Evolutionary conservation across 805 yeast species (phyloP).

Genomic region (Komagataella populi): DNA sequence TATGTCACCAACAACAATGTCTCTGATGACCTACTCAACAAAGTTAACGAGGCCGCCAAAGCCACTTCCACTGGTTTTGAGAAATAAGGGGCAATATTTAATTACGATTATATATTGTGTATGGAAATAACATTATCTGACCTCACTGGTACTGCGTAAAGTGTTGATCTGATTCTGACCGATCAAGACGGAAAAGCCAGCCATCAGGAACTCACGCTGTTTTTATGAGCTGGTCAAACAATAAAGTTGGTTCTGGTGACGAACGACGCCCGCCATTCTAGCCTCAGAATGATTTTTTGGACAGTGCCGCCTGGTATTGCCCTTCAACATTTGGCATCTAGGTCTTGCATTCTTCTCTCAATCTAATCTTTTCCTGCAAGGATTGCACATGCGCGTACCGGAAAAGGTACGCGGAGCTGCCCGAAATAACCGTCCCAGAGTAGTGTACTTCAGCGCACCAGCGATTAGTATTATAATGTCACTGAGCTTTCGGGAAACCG

Average conservation of each 20-base stretch:
- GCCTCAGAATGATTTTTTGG: too few species aligned
- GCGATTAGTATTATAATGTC: background rate
- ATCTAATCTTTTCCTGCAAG: background rate
- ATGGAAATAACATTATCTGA: background rate
- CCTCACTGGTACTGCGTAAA: background rate
- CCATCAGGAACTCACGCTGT: background rate
- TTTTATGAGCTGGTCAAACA: background rate
- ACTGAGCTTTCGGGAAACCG: background rate
- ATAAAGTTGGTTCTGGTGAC: too few species aligned
- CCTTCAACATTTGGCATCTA: background rate
- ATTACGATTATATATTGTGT: background rate
- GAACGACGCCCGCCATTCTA: too few species aligned
- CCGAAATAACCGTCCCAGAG: background rate
- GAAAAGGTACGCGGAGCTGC: background rate
- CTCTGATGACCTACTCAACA: conserved; percentile 23
- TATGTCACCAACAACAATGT: conserved; percentile 14
- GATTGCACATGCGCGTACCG: background rate
- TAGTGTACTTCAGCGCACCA: background rate
- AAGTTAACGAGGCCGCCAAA: conserved; percentile 34
- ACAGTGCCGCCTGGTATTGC: too few species aligned
- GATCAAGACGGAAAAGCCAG: background rate
- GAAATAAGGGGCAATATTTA: conserved; percentile 5
- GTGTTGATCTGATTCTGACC: background rate
- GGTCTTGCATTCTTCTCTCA: background rate
- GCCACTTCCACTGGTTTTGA: conserved; percentile 18